Base-by-base conservation (phyloP, 2,329 filamentous ascomycete species). In the Aspergillus novoparasiticus region DNA sequence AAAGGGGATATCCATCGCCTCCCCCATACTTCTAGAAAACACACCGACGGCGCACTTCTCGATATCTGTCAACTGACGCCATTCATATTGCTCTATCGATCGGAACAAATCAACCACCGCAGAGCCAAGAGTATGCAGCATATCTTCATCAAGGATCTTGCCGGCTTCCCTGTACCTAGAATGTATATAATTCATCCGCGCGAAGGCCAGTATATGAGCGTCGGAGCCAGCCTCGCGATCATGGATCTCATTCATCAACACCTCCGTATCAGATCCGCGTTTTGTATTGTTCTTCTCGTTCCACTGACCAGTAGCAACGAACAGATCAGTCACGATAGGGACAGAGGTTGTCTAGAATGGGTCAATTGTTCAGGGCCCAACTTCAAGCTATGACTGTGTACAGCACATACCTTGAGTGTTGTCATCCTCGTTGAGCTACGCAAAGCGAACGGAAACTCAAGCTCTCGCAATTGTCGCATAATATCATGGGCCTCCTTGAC, bases 21-120 rank as follows among this genome's bases (percentile, higher is more conserved):
- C 86, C 9, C 89, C 89, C 1, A 78, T 32, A 89, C 78, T 63
- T 79, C 79, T 74, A 86, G 89, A 89, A 86, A 91, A 72, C 87
- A 85, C 5, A 82, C 85, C 50, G 81, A 87, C 72, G 1, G 88
- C 89, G 62, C 87, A 89, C 19, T 79, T 71, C 72, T 92, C 90
- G 76, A 91, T 82, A 1, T 87, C 83, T 9, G 85, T 87, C 14
- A 91, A 75, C 4, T 76, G 46, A 1, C 90, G 84, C 89, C 89
- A 93, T 71, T 92, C 90, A 68, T 86, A 89, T 10, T 79, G 76
- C 3, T 80, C 74, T 26, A 89, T 81, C 79, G 88, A 90, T 32
- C 83, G 79, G 26, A 84, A 72, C 2, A 89, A 87, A 72, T 91
- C 88, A 1, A 81, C 78, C 39, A 89, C 81, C 69, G 89, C 90